A percentile compares a stretch with the other conserved stretches of the same genome.
Evolutionary conservation across 176 grass and related monocot genomes (phyloP).

Genomic region (Musa beccarii): DNA sequence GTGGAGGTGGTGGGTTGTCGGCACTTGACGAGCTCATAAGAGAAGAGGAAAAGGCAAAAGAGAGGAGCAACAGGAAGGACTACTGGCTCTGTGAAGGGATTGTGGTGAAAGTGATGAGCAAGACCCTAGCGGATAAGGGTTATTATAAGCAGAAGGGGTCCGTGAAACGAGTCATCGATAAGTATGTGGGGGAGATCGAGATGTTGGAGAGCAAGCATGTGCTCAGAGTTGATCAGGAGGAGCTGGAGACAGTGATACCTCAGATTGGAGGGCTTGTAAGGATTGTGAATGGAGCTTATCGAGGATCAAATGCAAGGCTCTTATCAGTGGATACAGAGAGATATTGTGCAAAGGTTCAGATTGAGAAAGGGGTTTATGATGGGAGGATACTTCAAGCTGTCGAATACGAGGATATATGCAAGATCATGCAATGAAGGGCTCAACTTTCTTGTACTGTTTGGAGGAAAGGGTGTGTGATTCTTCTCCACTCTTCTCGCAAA

Average conservation of each 20-base stretch:
- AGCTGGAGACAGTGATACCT: conserved; percentile 87
- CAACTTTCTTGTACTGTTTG: too few species aligned
- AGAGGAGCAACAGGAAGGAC: conserved; percentile 82
- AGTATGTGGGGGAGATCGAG: conserved; percentile 85
- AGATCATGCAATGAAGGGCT: conserved; percentile 36
- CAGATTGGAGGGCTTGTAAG: conserved; percentile 74
- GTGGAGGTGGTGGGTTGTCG: conserved; percentile 31
- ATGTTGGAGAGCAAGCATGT: conserved; percentile 88
- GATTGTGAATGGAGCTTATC: conserved; percentile 85
- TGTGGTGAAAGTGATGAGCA: conserved; percentile 93
- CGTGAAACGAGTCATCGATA: conserved; percentile 63
- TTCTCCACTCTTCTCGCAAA: too few species aligned
- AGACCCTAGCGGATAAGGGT: conserved; percentile 58
- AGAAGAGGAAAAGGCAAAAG: conserved; percentile 89
- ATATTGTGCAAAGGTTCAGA: conserved; percentile 75
- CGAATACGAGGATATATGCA: conserved; percentile 92
- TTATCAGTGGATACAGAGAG: conserved; percentile 59
- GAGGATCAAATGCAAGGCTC: conserved; percentile 62
- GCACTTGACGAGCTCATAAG: conserved; percentile 76
- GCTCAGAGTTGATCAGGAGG: conserved; percentile 80
- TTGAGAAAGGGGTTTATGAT: conserved; percentile 90
- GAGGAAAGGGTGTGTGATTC: too few species aligned
- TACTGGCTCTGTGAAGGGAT: conserved; percentile 81
- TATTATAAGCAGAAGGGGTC: conserved; percentile 89
- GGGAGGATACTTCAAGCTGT: conserved; percentile 69